Conservation (phyloP, 2,329 filamentous ascomycete species). For the Corniculantispora saksenae region DNA sequence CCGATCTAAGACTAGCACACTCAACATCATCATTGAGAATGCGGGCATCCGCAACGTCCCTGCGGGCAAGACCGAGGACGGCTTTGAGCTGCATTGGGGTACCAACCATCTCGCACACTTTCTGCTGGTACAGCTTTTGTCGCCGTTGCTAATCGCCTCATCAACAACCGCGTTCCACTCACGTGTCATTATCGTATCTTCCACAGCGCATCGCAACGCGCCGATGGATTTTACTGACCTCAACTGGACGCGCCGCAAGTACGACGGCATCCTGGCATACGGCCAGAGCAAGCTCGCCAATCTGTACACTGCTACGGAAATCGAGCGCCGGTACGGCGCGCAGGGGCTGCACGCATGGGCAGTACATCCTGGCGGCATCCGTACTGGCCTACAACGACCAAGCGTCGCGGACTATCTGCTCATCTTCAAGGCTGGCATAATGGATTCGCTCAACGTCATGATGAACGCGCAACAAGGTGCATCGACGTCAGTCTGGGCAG, state of each 20-base stretch:
- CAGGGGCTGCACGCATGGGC: conserved; percentile 39
- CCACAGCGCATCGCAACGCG: conserved; percentile 40
- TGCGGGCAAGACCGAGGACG: conserved; percentile 24
- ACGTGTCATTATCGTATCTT: conserved; percentile 49
- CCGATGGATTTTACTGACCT: conserved; percentile 40
- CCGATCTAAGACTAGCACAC: conserved; percentile 16
- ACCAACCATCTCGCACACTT: conserved; percentile 57
- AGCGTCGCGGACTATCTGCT: not conserved
- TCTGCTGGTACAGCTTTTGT: conserved; percentile 52
- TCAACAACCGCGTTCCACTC: conserved; percentile 41
- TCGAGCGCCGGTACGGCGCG: conserved; percentile 47
- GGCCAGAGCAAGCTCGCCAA: conserved; percentile 50
- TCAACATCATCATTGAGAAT: conserved; percentile 27
- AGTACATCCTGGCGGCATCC: conserved; percentile 40
- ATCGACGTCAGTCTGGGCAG: conserved; percentile 44
- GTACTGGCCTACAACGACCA: not conserved
- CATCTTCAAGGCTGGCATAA: conserved; percentile 28
- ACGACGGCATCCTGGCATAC: conserved; percentile 35
- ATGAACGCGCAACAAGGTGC: conserved; percentile 41
- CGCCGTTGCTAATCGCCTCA: conserved; percentile 41
- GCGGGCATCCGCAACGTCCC: conserved; percentile 24
- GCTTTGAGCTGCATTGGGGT: conserved; percentile 46
- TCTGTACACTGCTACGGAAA: conserved; percentile 48
- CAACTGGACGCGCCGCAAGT: conserved; percentile 20
- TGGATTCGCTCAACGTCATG: conserved; percentile 24